Percentiles rank a stretch among this genome's conserved stretches.
phyloP scores from a whole-genome alignment of 768 basidiomycete genomes.

The Rhizopogon rudus region DNA sequence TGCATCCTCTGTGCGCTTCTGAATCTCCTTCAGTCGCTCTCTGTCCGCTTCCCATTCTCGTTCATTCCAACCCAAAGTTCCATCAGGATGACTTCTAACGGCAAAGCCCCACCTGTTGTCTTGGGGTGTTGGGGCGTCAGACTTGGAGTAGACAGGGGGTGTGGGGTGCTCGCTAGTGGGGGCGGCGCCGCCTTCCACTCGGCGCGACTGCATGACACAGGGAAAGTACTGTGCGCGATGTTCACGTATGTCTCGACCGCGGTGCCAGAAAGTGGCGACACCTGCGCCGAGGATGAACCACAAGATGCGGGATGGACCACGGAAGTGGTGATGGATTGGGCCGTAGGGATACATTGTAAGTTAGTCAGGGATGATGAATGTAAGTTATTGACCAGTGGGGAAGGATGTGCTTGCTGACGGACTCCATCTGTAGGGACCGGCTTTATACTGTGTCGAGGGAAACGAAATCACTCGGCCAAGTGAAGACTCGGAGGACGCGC shows the following conservation, averaged over 20 bases:
- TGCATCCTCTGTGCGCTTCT: conserved; percentile 45
- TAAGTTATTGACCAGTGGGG: neutral
- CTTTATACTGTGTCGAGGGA: conserved; percentile 11
- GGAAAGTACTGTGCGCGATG: conserved; percentile 29
- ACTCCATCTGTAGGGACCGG: neutral
- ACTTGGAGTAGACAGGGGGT: conserved; percentile 11
- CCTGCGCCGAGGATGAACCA: conserved; percentile 67
- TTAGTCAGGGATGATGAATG: neutral
- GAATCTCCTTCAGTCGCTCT: conserved; percentile 39
- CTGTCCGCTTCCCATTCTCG: conserved; percentile 44
- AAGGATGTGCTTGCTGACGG: too few relatives aligned
- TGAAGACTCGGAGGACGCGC: neutral
- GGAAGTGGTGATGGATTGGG: conserved; percentile 16
- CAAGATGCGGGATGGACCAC: conserved; percentile 52
- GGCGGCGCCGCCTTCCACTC: conserved; percentile 12
- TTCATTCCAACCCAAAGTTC: conserved; percentile 18
- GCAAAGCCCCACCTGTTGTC: conserved; percentile 6
- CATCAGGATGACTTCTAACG: conserved; percentile 2
- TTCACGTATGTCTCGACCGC: conserved; percentile 39
- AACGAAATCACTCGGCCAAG: conserved; percentile 23
- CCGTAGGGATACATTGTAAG: conserved; percentile 18
- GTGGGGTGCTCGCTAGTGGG: conserved; percentile 7
- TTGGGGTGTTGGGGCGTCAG: conserved; percentile 4
- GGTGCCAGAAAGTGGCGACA: conserved; percentile 30
- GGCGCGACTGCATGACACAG: conserved; percentile 21